Conservation (phyloP, 2,329 filamentous ascomycete genomes). For the Neofusicoccum cordaticola region DNA sequence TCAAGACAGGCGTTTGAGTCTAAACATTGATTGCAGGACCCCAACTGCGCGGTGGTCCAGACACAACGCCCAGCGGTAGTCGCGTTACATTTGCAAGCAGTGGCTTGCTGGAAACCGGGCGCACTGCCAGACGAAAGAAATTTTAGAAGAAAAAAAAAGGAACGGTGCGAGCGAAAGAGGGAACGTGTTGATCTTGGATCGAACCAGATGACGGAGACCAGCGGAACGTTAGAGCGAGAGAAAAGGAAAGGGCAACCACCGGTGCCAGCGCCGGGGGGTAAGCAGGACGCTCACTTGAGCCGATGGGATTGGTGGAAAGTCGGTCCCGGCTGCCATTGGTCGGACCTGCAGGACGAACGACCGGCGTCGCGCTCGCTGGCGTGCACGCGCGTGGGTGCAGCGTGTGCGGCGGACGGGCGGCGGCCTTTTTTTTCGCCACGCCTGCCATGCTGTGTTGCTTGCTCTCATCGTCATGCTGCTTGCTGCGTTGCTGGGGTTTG, state of each 20-base stretch:
- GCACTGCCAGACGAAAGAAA: neutral
- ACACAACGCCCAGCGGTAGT: neutral
- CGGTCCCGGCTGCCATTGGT: neutral
- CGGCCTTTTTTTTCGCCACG: neutral
- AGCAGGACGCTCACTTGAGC: neutral
- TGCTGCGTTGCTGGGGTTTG: neutral
- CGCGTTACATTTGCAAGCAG: neutral
- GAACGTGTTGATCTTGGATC: too few species aligned
- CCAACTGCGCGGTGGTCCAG: neutral
- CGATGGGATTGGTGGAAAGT: neutral
- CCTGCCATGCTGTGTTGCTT: neutral
- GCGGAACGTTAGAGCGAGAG: too few species aligned
- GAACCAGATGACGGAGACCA: too few species aligned
- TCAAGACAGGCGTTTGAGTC: neutral
- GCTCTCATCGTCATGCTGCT: neutral
- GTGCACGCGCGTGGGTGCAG: neutral
- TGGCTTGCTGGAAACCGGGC: neutral
- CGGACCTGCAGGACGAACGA: neutral
- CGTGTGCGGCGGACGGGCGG: neutral
- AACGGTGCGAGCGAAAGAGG: too few species aligned
- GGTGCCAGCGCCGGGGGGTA: neutral
- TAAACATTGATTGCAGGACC: neutral
- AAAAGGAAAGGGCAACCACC: neutral
- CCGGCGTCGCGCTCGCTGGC: neutral
- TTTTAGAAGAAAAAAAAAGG: neutral